Base-by-base conservation (phyloP, 208 protist species). In the Herpetomonas samuelpessoai region DNA sequence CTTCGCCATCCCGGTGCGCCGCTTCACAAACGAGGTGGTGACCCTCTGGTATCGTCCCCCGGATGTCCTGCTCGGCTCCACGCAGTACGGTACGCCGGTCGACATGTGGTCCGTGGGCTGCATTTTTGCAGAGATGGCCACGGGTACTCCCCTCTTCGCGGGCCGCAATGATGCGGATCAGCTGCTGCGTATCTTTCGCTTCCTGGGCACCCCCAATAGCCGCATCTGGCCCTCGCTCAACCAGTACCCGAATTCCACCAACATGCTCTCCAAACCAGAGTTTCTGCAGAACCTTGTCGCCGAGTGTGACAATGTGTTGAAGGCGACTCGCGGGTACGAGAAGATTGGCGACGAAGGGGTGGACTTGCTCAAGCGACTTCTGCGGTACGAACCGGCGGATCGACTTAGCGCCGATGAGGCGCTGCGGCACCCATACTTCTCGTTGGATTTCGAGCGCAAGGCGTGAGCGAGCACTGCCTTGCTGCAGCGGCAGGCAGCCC, bases 131-230 rank as follows among this genome's bases (percentile, higher is more conserved):
- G 94, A 98, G 67, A 91, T 98, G 76, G 84, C 91, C n/a, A 94
- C 85, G 24, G 75, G 95, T 7, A 53, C 73, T 10, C 96, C 97
- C 30, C 90, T 99, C 25, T 99, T 99, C 75, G 79, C 97, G 2
- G 98, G 98, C n/a, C 76, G 88, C 30, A 95, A 94, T 58, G 95
- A 97, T 58, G 82, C 86, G 10, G 97, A 99, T 64, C 95, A 99
- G 79, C 80, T 99, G 16, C 80, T 97, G 66, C 81, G 83, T 46
- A 99, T 99, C 66, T 98, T 98, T 68, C 72, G 76, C 57, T 94
- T 92, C 54, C 72, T 98, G 6, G 93, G 96, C 63, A 98, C 93
- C 9, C 96, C 97, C 21, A 98, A 80, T 62, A 91, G 91, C 45
- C 68, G 90, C 24, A 66, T 80, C 14, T 99, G 98, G 98, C 96